Base-by-base conservation (phyloP, 306 rosid species). In the Trifolium pratense region DNA sequence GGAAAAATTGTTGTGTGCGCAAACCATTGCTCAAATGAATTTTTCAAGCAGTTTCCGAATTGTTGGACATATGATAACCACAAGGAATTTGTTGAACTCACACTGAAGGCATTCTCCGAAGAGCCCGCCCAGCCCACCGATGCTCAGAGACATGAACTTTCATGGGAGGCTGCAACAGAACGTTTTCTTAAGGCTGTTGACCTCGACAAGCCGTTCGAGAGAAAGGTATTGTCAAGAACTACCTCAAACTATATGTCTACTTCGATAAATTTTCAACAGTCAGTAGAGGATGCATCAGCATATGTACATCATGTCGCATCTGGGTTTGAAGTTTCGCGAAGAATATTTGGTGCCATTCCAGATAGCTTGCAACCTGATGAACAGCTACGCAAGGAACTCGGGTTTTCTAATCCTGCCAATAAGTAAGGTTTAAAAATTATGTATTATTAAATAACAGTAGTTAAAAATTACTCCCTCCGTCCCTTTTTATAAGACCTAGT, bases 91-190 rank as follows among this genome's bases (percentile, higher is more conserved):
- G 91, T 88, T 53, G 60, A 79, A 79, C 89, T 84, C 60, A 86
- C 81, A 53, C 81, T 46, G 6, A 83, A 80, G 75, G 97, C 92
- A 32, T 82, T 89, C 70, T 39, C 77, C 2, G 95, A 87, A 63
- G 82, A 87, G 60, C 95, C 98, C 57, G 85, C 42, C 14, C 97
- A 73, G 77, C 88, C 80, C 51, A 89, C 91, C 3, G 88, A 94
- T 67, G 84, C 77, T 12, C 90, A 91, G 26, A 87, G 80, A 66
- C 82, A 82, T 16, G 86, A 74, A 43, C 91, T 94, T 13, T 91
- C 97, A 31, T 94, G 98, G 98, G 96, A 82, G 78, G 87, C 98
- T 0, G 98, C 98, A 49, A 94, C 95, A 12, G 88, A 88, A 63
- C 88, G 97, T 69, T 94, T 94, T 82, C 84, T 91, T 18, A 80